Evolutionary conservation across 2,329 filamentous ascomycete genomes (phyloP).

Genomic region (Sporothrix inflata): DNA sequence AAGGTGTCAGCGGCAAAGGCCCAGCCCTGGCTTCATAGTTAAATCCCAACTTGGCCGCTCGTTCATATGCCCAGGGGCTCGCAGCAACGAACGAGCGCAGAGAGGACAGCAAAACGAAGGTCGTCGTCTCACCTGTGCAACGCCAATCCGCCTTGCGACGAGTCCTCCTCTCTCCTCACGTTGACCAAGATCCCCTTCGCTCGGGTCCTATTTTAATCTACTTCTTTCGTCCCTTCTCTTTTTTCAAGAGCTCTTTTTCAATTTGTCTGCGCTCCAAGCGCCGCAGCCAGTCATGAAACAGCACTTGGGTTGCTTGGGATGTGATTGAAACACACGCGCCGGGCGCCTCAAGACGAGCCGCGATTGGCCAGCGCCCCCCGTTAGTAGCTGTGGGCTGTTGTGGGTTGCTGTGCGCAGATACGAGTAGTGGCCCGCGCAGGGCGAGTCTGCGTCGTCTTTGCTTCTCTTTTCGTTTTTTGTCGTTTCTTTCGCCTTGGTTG

Average conservation of each 20-base stretch:
- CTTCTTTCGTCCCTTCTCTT: not conserved
- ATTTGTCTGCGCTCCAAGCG: conserved; percentile 22
- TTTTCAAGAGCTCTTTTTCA: not conserved
- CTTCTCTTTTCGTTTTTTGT: not conserved
- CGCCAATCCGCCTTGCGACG: not conserved
- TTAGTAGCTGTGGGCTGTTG: not conserved
- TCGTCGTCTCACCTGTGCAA: not conserved
- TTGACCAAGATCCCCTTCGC: not conserved
- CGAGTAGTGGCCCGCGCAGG: not conserved
- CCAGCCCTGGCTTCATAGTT: not conserved
- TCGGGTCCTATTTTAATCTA: not conserved
- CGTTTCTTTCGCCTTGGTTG: not conserved
- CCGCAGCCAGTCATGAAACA: conserved; percentile 32
- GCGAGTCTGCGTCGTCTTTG: not conserved
- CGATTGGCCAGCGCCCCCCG: conserved; percentile 26
- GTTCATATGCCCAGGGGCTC: too few species aligned
- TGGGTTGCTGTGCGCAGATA: not conserved
- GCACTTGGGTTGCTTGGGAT: conserved; percentile 23
- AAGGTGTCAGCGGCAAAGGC: not conserved
- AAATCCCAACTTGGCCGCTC: too few species aligned
- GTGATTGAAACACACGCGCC: conserved; percentile 35
- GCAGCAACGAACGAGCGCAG: not conserved
- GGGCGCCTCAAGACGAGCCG: conserved; percentile 31
- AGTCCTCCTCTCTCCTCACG: not conserved
- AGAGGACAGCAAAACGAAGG: not conserved